Conservation (phyloP, 495 filamentous ascomycete genomes). For the Margaritispora aquatica region DNA sequence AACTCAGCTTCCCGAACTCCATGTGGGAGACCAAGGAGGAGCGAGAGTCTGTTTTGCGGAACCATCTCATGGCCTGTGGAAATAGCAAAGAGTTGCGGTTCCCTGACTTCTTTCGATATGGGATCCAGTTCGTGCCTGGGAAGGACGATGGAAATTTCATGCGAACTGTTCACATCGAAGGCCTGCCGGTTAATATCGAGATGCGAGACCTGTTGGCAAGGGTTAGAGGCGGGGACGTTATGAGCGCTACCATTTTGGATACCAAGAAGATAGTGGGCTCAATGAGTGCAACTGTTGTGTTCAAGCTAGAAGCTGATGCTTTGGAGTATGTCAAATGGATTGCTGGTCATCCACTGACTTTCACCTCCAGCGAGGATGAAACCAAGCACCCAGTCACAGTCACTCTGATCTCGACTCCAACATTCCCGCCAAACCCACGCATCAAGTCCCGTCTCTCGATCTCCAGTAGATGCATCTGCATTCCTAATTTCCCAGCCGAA, state of each 20-base stretch:
- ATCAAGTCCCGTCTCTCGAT: not conserved
- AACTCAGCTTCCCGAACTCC: not conserved
- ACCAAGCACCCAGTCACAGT: not conserved
- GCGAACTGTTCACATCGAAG: constrained; percentile 12
- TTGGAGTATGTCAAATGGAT: constrained; percentile 6
- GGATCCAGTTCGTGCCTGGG: constrained; percentile 7
- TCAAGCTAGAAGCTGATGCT: constrained; percentile 5
- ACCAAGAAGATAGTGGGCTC: not conserved
- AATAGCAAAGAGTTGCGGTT: not conserved
- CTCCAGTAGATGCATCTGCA: constrained; percentile 10
- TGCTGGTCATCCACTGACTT: not conserved
- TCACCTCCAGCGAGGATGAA: not conserved
- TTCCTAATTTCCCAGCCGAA: constrained; percentile 6
- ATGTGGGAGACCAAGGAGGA: not conserved
- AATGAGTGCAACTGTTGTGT: constrained; percentile 10
- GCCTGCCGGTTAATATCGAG: constrained; percentile 5
- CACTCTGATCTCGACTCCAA: constrained; percentile 14
- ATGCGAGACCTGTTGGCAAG: constrained; percentile 14
- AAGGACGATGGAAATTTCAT: constrained; percentile 6
- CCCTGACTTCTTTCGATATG: constrained; percentile 18
- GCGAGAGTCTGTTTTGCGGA: not conserved
- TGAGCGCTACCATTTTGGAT: constrained; percentile 7
- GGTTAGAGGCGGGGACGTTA: constrained; percentile 16
- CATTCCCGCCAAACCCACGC: constrained; percentile 3
- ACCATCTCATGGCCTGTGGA: not conserved